Evolutionary conservation across 805 yeast species (phyloP), one percentile per base, ranked within the genome.

Genomic region (Ogataea siamensis): DNA sequence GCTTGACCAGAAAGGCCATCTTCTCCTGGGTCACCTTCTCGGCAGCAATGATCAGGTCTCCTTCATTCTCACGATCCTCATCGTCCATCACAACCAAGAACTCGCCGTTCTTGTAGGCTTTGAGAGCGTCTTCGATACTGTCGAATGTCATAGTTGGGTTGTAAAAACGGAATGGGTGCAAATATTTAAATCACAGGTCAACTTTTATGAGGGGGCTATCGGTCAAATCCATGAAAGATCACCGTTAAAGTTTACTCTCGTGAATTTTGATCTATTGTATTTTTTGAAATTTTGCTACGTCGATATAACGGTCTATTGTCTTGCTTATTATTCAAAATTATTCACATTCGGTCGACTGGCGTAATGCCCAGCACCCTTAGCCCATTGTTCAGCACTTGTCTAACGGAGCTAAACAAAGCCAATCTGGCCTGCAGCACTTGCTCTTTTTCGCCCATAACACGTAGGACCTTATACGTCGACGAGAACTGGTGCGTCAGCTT

Each of bases 281-380:
- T 11, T 22, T 22, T 22, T 11, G 6, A 5, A 11, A 11, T 22
- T 22, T 22, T 7, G 25, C 25, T 22, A 22, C 25, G n/a, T n/a
- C n/a, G n/a, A n/a, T n/a, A n/a, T n/a, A n/a, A n/a, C 25, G n/a
- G 2, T 22, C 25, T 22, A 22, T 22, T 22, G 10, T 27, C 29
- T 14, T n/a, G 29, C 32, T 35, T 28, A 35, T 19, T 35, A 35
- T 26, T 20, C 31, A 19, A 21, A 14, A 25, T 3, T 13, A 19
- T 7, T 25, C 72, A 91, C 98, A 91, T 91, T 77, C 98, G 83
- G 55, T 91, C 96, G 46, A 93, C 98, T n/a, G 99, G 98, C 30
- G 97, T 88, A 60, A 93, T 74, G 40, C 97, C 96, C 57, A 93
- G 70, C 57, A 93, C 69, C 31, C 70, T 70, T 88, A 93, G 80